phyloP scores from a whole-genome alignment of 2,329 filamentous ascomycete genomes.

The Thielaviopsis populi region DNA sequence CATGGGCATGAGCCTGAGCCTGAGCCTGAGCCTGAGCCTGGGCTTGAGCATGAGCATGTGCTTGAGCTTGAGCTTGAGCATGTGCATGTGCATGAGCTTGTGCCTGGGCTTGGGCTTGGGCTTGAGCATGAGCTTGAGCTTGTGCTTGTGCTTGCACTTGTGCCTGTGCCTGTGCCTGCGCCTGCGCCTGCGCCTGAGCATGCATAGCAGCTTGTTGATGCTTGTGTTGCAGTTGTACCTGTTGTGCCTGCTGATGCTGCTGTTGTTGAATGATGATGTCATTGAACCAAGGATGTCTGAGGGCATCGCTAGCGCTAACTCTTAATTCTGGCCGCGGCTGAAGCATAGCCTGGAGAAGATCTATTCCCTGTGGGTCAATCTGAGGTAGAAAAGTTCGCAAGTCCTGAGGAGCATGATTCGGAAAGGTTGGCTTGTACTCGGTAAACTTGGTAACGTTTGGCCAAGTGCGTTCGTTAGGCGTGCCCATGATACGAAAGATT shows the following conservation, averaged over 20 bases:
- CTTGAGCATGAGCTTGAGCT: slow-evolving; percentile 12
- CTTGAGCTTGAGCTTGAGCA: background rate
- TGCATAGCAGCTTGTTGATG: slow-evolving; percentile 30
- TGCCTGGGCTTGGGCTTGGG: slow-evolving; percentile 13
- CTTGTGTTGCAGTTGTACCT: slow-evolving; percentile 9
- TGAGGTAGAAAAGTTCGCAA: slow-evolving; percentile 74
- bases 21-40: slow-evolving; percentile 3
- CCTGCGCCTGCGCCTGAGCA: slow-evolving; percentile 26
- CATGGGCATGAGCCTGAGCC: background rate
- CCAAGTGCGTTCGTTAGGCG: slow-evolving; percentile 88
- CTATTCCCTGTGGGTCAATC: slow-evolving; percentile 75
- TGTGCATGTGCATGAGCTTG: slow-evolving; percentile 4
- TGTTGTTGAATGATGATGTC: slow-evolving; percentile 49
- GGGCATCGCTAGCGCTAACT: slow-evolving; percentile 71
- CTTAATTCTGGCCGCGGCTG: slow-evolving; percentile 85
- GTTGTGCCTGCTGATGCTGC: slow-evolving; percentile 24
- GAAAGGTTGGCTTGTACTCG: slow-evolving; percentile 95
- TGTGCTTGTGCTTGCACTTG: slow-evolving; percentile 11
- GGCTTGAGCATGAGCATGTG: slow-evolving; percentile 5
- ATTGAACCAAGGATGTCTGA: slow-evolving; percentile 85
- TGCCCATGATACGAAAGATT: slow-evolving; percentile 98
- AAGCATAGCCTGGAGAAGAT: slow-evolving; percentile 78
- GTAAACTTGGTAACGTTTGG: slow-evolving; percentile 87
- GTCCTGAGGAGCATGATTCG: slow-evolving; percentile 87
- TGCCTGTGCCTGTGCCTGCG: slow-evolving; percentile 8